Evolutionary conservation across 306 rosid species (phyloP).

Genomic region (Neltuma alba): DNA sequence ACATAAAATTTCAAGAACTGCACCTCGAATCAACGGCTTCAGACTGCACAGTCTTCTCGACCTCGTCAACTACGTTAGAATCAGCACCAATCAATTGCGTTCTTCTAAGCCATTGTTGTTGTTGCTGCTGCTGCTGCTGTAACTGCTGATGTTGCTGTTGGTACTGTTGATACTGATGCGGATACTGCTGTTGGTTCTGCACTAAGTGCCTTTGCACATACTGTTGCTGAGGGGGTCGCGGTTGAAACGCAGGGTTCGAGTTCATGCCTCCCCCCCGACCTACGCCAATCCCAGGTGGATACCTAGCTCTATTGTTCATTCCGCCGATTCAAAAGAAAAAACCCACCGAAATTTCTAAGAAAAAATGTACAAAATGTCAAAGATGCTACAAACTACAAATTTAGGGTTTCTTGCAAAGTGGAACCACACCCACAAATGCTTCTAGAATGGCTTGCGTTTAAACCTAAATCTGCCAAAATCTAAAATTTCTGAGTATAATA

Average conservation of each 20-base stretch:
- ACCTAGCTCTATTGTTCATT: conserved; percentile 90
- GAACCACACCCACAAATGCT: conserved; percentile 28
- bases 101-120: conserved; percentile 87
- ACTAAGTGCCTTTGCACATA: conserved; percentile 52
- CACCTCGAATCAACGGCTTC: conserved; percentile 87
- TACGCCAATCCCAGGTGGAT: conserved; percentile 87
- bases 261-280: conserved; percentile 83
- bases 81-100: conserved; percentile 70
- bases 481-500: conserved; percentile 31
- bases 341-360: conserved; percentile 37
- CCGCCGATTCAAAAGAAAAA: conserved; percentile 41
- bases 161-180: conserved; percentile 35
- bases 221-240: conserved; percentile 74
- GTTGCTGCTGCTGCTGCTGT: conserved; percentile 38
- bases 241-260: conserved; percentile 71
- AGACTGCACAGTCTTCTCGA: conserved; percentile 98
- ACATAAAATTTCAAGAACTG: conserved; percentile 4
- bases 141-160: conserved; percentile 46
- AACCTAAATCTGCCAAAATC: conserved; percentile 37
- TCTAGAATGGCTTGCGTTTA: conserved; percentile 34
- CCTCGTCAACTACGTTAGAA: conserved; percentile 70
- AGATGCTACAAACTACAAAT: conserved; percentile 9
- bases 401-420: conserved; percentile 48
- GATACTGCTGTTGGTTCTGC: conserved; percentile 51
- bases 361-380: conserved; percentile 38